A percentile compares a stretch with the other conserved stretches of the same genome.
Conservation (phyloP, 2,329 filamentous ascomycete species). For the Microthyrium microscopicum region DNA sequence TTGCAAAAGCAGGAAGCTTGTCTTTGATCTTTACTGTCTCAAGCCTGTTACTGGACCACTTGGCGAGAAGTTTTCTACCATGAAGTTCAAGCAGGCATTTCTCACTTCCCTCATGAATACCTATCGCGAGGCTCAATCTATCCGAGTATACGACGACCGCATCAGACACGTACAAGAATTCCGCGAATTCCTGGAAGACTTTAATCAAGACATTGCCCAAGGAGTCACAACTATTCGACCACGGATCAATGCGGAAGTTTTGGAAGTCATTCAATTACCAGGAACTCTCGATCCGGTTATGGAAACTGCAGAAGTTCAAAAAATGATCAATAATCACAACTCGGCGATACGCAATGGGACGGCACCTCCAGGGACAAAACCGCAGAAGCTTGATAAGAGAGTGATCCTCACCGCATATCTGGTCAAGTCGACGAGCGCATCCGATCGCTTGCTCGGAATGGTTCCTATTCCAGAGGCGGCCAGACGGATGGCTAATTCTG, state of each 20-base stretch:
- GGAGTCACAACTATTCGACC: conserved; percentile 24
- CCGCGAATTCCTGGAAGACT: conserved; percentile 62
- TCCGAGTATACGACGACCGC: conserved; percentile 51
- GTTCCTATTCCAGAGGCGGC: conserved; percentile 32
- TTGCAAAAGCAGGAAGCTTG: conserved; percentile 55
- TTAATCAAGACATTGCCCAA: conserved; percentile 50
- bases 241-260: conserved; percentile 61
- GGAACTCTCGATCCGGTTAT: conserved; percentile 59
- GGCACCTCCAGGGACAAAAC: conserved; percentile 25
- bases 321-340: conserved; percentile 82
- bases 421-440: conserved; percentile 53
- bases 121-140: conserved; percentile 66
- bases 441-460: conserved; percentile 58
- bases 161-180: conserved; percentile 60
- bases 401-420: conserved; percentile 88
- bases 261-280: conserved; percentile 66
- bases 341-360: conserved; percentile 31
- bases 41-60: conserved; percentile 73
- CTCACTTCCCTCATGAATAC: conserved; percentile 70
- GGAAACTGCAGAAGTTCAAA: conserved; percentile 72
- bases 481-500: conserved; percentile 56
- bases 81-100: conserved; percentile 83
- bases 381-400: conserved; percentile 62
- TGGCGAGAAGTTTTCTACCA: conserved; percentile 71
- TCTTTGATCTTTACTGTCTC: conserved; percentile 76